Evolutionary conservation across 169 alveolate genomes (phyloP), one percentile per base, ranked within the genome.

Genomic region (Fabrea salina): DNA sequence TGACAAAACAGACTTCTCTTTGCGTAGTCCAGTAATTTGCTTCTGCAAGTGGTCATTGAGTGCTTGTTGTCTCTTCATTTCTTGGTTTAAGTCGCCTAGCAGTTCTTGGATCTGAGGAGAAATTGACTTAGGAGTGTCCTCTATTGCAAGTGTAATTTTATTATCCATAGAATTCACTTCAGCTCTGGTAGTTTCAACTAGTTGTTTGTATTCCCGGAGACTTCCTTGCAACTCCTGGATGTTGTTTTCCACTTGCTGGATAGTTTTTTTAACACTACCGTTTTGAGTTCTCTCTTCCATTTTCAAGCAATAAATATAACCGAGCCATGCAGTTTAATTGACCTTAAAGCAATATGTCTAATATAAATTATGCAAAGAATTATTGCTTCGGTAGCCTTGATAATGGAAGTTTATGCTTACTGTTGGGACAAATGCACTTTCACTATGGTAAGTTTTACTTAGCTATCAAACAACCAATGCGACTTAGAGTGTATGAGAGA

Each of bases 51-150:
- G 16, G 11, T 68, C 78, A 68, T 68, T 68, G 8, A 19, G 32
- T n/a, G 13, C 41, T 27, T 44, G n/a, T 44, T 68, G 78, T 1
- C 35, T 37, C 30, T 13, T 25, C 11, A 68, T 68, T 44, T 68
- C 78, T 11, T 68, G 13, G 19, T 68, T 40, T 37, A 68, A 30
- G 67, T 68, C 78, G 1, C 30, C 19, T 25, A 68, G 44, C 13
- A 43, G 13, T 33, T 68, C 78, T n/a, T 68, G 64, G 25, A 68
- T 68, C 30, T 68, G 61, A 41, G 78, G 78, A n/a, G 35, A 40
- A 43, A 68, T 11, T 7, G 64, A 43, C 44, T 68, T 68, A n/a
- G 78, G 78, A n/a, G 78, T 68, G 32, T 68, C 78, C 13, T 68
- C 40, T 1, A 43, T 68, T 19, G 25, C 8, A 19, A 68, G 39